A percentile compares a stretch with the other conserved stretches of the same genome.
Evolutionary conservation across 331 rosid species (phyloP).

Genomic region (Cydonia oblonga): DNA sequence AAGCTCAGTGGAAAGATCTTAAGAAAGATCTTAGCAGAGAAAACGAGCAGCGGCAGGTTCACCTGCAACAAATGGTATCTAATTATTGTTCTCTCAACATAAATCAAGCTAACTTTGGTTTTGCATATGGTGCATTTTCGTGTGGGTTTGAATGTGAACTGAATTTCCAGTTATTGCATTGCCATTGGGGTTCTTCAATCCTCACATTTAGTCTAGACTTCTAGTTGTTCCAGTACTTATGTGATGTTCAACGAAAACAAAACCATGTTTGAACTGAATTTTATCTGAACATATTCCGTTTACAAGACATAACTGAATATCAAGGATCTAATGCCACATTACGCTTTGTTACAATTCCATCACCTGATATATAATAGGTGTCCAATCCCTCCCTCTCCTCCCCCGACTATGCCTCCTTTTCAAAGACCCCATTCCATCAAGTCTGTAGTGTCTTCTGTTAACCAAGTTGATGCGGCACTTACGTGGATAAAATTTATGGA

Average conservation of each 20-base stretch:
- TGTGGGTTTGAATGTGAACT: background rate
- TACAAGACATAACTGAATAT: background rate
- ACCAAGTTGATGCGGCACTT: background rate
- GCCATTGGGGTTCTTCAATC: background rate
- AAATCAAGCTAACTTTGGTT: background rate
- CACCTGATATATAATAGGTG: background rate
- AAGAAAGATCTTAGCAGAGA: constrained; percentile 1
- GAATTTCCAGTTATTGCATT: background rate
- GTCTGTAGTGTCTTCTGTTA: background rate
- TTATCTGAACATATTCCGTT: background rate
- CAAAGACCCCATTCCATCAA: background rate
- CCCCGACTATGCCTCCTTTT: background rate
- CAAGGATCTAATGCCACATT: background rate
- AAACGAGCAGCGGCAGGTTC: background rate
- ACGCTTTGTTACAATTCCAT: background rate
- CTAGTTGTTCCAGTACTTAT: background rate
- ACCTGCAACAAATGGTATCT: constrained; percentile 3
- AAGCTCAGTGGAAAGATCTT: constrained; percentile 12
- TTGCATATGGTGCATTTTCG: background rate
- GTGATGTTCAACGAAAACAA: background rate
- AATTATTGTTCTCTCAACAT: background rate
- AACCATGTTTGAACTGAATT: background rate
- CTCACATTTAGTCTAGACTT: background rate
- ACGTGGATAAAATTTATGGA: background rate
- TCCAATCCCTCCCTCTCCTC: background rate